Evolutionary conservation across 768 basidiomycete genomes (phyloP).

Genomic region (Pholiota microspora): DNA sequence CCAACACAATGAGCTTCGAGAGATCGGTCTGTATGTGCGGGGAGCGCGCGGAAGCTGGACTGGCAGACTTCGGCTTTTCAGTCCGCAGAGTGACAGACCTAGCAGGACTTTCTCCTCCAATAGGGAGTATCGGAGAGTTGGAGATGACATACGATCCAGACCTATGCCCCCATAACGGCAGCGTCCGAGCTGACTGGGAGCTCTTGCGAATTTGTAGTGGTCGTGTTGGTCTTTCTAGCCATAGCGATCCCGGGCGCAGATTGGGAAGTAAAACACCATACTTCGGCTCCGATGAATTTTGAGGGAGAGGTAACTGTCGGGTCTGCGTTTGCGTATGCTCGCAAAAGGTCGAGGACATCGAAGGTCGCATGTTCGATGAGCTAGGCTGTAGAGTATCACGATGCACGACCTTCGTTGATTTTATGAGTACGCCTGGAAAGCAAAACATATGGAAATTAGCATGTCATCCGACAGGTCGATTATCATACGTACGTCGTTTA

Average conservation of each 20-base stretch:
- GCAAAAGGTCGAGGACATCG: neutral
- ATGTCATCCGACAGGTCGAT: neutral
- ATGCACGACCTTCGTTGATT: conserved; percentile 4
- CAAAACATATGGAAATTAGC: neutral
- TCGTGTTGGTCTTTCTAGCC: conserved; percentile 13
- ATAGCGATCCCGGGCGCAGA: conserved; percentile 6
- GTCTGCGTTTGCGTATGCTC: neutral
- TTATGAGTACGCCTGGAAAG: conserved; percentile 8
- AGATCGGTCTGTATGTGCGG: neutral
- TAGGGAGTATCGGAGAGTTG: conserved; percentile 4
- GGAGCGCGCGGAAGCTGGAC: no score
- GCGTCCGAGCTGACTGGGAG: neutral
- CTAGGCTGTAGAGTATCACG: neutral
- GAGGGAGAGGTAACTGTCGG: neutral
- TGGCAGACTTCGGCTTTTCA: no score
- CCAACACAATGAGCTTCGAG: neutral
- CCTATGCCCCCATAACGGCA: neutral
- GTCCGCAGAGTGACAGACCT: neutral
- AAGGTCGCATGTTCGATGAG: neutral
- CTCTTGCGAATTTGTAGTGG: conserved; percentile 3
- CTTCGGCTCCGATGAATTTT: neutral
- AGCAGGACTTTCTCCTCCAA: neutral
- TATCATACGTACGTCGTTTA: conserved; percentile 6
- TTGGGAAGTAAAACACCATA: conserved; percentile 2
- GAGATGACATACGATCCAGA: conserved; percentile 3